Conservation (phyloP, 495 filamentous ascomycete genomes). For the Daldinia loculata region DNA sequence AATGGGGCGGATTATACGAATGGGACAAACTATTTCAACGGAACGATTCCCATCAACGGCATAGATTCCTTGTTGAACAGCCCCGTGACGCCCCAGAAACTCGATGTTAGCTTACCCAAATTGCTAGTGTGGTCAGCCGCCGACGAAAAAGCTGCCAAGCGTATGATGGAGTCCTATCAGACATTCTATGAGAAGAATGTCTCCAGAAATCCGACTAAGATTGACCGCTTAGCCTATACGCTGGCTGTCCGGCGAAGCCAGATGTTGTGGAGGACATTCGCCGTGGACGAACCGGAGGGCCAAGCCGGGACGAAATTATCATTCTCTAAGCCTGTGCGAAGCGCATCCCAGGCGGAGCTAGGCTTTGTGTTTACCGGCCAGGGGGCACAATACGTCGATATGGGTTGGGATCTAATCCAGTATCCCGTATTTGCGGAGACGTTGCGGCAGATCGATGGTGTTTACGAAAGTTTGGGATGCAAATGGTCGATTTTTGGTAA, state of each 20-base stretch:
- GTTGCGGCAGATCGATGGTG: conserved; percentile 29
- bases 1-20: conserved; percentile 6
- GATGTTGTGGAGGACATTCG: conserved; percentile 40
- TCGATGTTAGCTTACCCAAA: neutral
- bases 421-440: conserved; percentile 32
- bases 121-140: conserved; percentile 13
- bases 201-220: neutral
- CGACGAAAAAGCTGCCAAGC: conserved; percentile 31
- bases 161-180: conserved; percentile 20
- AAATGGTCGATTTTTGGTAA: conserved; percentile 46
- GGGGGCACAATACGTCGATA: conserved; percentile 57
- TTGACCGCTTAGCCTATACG: conserved; percentile 42
- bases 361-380: conserved; percentile 53
- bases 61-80: neutral
- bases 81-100: neutral
- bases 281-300: conserved; percentile 11
- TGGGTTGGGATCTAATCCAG: conserved; percentile 56
- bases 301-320: neutral
- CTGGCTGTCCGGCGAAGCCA: conserved; percentile 40
- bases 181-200: conserved; percentile 10
- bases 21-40: conserved; percentile 6
- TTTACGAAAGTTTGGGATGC: conserved; percentile 37
- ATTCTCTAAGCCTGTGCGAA: conserved; percentile 4
- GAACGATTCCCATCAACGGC: neutral
- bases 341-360: conserved; percentile 17